A percentile compares a stretch with the other conserved stretches of the same genome.
These are phyloP conservation scores for Stachybotrys chlorohalonatus DNA, from an alignment of 2,329 filamentous ascomycete genomes.

Conservation along the genomic window DNA sequence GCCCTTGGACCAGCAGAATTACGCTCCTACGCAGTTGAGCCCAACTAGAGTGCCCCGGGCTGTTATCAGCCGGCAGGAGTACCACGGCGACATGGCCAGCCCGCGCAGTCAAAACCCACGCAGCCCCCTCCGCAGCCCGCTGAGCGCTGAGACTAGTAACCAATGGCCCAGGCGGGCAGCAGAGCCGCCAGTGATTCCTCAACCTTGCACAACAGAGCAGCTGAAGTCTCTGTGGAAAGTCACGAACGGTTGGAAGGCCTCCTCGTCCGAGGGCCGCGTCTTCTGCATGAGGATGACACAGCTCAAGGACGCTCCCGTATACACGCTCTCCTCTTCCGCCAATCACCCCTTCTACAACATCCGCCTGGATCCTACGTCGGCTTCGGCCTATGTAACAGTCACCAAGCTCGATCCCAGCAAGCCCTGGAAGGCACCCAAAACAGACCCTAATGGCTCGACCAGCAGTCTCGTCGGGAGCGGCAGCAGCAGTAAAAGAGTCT, in stretches of 20 bases:
- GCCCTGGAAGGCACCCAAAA: constrained; percentile 36
- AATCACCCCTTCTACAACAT: constrained; percentile 60
- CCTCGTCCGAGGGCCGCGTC: constrained; percentile 45
- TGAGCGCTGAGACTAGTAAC: constrained; percentile 9
- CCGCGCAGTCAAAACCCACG: constrained; percentile 8
- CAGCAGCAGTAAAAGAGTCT: constrained; percentile 16
- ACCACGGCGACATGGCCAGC: constrained; percentile 23
- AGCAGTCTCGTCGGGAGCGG: constrained; percentile 17
- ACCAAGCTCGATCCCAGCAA: constrained; percentile 52
- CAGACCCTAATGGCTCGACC: constrained; percentile 12
- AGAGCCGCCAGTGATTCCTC: constrained; percentile 36
- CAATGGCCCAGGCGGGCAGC: constrained; percentile 21
- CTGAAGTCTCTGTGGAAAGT: constrained; percentile 60
- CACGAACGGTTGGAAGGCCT: constrained; percentile 59
- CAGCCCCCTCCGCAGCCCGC: constrained; percentile 12
- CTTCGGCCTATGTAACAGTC: constrained; percentile 51
- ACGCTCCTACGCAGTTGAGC: constrained; percentile 58
- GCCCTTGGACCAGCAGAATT: constrained; percentile 58
- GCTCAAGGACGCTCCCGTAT: constrained; percentile 53
- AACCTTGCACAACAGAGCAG: constrained; percentile 49
- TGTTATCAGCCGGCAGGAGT: constrained; percentile 57
- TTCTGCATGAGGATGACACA: constrained; percentile 50
- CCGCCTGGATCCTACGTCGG: constrained; percentile 53
- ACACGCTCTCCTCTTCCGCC: constrained; percentile 50
- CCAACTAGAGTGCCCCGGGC: constrained; percentile 55